Base-by-base conservation (phyloP, 192 early-diverging fungal genomes). In the Coemansia reversa region DNA sequence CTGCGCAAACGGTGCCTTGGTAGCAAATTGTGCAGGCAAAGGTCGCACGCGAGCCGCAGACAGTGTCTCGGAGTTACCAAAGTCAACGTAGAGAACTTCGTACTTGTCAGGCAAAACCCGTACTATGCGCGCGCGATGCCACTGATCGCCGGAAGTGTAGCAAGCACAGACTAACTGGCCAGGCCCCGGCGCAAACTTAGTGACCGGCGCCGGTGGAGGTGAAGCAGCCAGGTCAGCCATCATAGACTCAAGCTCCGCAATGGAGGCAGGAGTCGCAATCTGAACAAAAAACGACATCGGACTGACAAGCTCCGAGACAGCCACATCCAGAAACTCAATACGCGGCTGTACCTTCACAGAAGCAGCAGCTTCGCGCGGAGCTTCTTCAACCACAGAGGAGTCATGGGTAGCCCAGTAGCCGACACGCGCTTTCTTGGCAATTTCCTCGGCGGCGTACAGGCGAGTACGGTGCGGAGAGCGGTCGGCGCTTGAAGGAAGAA, bases 41-140 rank as follows among this genome's bases (percentile, higher is more conserved):
- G 92, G 85, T 20, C 91, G 88, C 27, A 95, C 56, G 7, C 90
- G 86, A 30, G 87, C 84, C 25, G 83, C 59, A 3, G 89, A 79
- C 27, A 99, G 58, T 4, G 84, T 79, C 67, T 99, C 95, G 4
- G 88, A 85, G 80, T 99, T 99, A 51, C 97, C 97, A 82, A 93
- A 97, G 82, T 99, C 97, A 50, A 97, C 76, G 73, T 96, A 99
- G 6, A 86, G 62, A 2, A 99, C 90, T 35, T 91, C 82, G 55
- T 83, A 88, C 61, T 77, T 69, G 12, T 85, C 89, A 2, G 85
- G 64, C 33, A 89, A 70, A 16, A 84, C 75, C 55, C 85, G 85
- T 35, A 83, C 76, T 18, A 99, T 84, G 62, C 88, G 87, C 30
- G 93, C 97, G 39, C 97, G 90, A 68, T 95, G 95, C 91, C 94